Base-by-base conservation (phyloP, 169 alveolate species). In the Theileria orientalis region DNA sequence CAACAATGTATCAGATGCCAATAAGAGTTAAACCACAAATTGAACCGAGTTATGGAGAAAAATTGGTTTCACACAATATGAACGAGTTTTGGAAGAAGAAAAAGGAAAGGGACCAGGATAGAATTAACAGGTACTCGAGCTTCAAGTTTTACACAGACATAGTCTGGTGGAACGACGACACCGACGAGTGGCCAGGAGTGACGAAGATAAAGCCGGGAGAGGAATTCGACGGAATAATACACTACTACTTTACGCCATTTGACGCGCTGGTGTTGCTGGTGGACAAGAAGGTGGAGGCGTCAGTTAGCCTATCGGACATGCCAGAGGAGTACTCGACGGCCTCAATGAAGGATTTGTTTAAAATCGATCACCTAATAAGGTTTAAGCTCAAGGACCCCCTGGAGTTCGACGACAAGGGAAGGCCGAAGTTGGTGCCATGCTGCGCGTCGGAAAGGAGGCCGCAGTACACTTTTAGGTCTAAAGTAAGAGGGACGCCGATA, bases 121-220 rank as follows among this genome's bases (percentile, higher is more conserved):
- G 9, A 33, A 67, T 0, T 32, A 47, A 56, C 19, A 66, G 63
- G 63, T 69, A 51, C 41, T 54, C 57, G 29, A 40, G 79, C 14
- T 77, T 77, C 23, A 56, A 67, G 8, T 2, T 16, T 23, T 35
- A 44, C 59, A 19, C 33, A 1, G 75, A 76, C 27, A 6, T 70
- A n/a, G 21, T 19, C 16, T 79, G 82, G 87, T 19, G 47, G 42
- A 54, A 59, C 44, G 83, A 79, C 66, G 21, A 30, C 59, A 37
- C 57, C 21, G 83, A 79, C 25, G 83, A 79, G 19, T 79, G 87
- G 87, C 87, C 87, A 9, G 87, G 87, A 8, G 30, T 23, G 0
- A 13, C 27, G n/a, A 79, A 66, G 21, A 72, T 79, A 14, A 71
- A 79, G 41, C 70, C 19, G 9, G 87, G 83, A 14, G 78, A 64